Evolutionary conservation across 1,284 basidiomycete species (phyloP), one percentile per base, ranked within the genome.

Genomic region (Exobasidium cylindrosporum): DNA sequence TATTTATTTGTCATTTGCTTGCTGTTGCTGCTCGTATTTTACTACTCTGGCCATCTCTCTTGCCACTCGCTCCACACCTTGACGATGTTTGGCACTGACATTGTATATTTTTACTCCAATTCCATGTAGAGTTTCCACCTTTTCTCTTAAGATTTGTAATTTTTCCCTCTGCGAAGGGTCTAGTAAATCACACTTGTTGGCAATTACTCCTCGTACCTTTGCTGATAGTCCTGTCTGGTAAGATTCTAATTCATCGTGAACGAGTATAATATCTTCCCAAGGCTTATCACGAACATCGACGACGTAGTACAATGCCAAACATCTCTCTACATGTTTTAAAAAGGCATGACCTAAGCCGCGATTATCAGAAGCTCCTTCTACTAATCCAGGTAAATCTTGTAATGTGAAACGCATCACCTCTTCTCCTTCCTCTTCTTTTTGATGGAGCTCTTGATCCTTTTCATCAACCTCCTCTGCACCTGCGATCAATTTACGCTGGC

Each of bases 341-440:
- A 98, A 98, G 0, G 89, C 89, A 80, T 97, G 93, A 0, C 96
- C 96, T 0, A 98, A 84, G 0, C 95, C 95, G 46, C 92, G 87
- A 79, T 95, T 91, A 68, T 90, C 86, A 1, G 92, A 90, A 0
- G 94, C 91, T 10, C 86, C 85, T 5, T 86, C 85, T 54, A 97
- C 88, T 30, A 98, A 86, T 11, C 95, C 95, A 0, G 96, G 95
- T 76, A 97, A 96, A 82, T 99, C 95, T n/a, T 93, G 90, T 61
- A 99, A 88, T 0, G 91, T 94, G 82, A 97, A 93, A 1, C 95
- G 86, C 77, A 32, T 45, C 21, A 17, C 50, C 14, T 61, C 60
- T 17, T 57, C 56, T 3, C 21, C n/a, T 24, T 50, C 26, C 26
- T 23, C 26, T 28, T 50, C 13, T 4, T 14, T 3, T 2, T 26